Evolutionary conservation across 768 basidiomycete genomes (phyloP), one percentile per base, ranked within the genome.

Genomic region (Auricularia sp.): DNA sequence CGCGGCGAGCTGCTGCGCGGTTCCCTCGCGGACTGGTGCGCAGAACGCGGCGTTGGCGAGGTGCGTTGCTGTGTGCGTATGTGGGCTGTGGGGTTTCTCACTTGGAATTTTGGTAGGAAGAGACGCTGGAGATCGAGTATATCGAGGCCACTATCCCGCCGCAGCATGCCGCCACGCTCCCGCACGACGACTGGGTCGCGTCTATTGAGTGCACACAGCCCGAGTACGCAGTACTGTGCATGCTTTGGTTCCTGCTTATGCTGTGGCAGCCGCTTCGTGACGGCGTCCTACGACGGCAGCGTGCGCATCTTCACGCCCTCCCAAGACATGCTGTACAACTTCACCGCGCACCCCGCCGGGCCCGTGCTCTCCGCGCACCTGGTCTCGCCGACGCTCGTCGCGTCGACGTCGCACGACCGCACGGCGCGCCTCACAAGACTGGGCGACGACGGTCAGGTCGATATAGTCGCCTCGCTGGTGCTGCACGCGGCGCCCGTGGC

Each of bases 101-200:
- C 10, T 29, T 35, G 11, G 14, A 29, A 29, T 3, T 7, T 42
- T 21, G 44, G 51, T 62, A 91, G 87, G 92, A 95, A 81, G 90
- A 93, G 74, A 93, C 90, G 2, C 82, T 97, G 23, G 87, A 95
- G 71, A 84, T 97, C 56, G 93, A 96, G 74, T 96, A 96, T 76
- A 86, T 97, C 64, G 87, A 93, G 74, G 91, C 88, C 16, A 81
- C 95, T 1, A 79, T 96, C 73, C 93, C 94, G 0, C 94, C 93
- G 0, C 84, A 91, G 72, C 85, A 87, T 66, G 83, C 93, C 74
- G 83, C 87, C 0, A 81, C 87, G 60, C 77, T 93, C 62, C 87
- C 90, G 1, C 90, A 93, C 67, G 88, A 98, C 62, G 94, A 98
- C 67, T 98, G 96, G 96, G 90, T 97, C 0, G 93, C 92, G 1